phyloP scores from a whole-genome alignment of 305 asterid species.

The Coffea humblotiana region DNA sequence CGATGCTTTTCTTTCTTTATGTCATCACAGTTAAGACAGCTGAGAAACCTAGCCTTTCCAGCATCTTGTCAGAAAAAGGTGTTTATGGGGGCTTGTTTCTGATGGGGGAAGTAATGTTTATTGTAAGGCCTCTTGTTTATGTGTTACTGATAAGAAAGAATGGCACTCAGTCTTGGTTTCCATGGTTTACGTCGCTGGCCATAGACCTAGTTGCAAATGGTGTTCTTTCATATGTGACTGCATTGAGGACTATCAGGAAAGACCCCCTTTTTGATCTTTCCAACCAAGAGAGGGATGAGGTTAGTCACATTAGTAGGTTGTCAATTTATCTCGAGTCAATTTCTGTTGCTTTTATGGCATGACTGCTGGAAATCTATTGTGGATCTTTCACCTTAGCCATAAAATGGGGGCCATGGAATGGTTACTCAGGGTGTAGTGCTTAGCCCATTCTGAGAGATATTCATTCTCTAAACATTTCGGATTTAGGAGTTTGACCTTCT shows the following conservation, averaged over 20 bases:
- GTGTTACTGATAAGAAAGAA: slow-evolving; percentile 72
- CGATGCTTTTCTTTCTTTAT: slow-evolving; percentile 5
- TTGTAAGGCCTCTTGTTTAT: slow-evolving; percentile 83
- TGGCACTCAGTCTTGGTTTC: slow-evolving; percentile 84
- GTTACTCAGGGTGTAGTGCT: too few species aligned
- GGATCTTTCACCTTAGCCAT: neutral
- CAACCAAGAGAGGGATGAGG: slow-evolving; percentile 70
- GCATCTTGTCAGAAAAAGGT: slow-evolving; percentile 74
- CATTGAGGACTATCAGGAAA: slow-evolving; percentile 32
- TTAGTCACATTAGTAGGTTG: slow-evolving; percentile 24
- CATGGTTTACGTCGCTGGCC: slow-evolving; percentile 73
- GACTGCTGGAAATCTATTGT: neutral
- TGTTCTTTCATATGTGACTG: slow-evolving; percentile 49
- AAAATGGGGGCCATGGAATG: neutral
- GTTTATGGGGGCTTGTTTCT: slow-evolving; percentile 70
- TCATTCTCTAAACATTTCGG: too few species aligned
- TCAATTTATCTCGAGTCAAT: slow-evolving; percentile 1
- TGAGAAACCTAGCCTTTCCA: slow-evolving; percentile 51
- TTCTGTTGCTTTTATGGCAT: neutral
- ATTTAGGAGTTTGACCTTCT: too few species aligned
- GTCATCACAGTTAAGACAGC: slow-evolving; percentile 36
- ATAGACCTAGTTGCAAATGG: slow-evolving; percentile 76
- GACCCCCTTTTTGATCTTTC: slow-evolving; percentile 45
- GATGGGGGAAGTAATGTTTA: slow-evolving; percentile 78
- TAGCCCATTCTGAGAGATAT: too few species aligned